phyloP scores from a whole-genome alignment of 257 asterid species.

The Lavandula angustifolia region DNA sequence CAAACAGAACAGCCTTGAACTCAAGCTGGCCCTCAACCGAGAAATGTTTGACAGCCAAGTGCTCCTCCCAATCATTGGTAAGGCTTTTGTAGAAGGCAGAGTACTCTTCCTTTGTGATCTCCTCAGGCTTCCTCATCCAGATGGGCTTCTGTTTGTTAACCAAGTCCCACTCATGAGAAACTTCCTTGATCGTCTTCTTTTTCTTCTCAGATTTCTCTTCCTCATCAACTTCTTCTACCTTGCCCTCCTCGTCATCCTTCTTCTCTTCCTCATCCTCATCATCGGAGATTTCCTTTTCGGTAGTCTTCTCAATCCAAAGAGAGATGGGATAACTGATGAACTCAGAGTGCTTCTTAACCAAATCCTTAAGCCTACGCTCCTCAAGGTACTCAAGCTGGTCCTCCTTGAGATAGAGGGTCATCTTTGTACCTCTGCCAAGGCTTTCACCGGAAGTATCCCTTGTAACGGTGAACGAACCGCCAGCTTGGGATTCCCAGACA shows the following conservation, averaged over 20 bases:
- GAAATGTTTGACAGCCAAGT: constrained; percentile 65
- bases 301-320: constrained; percentile 62
- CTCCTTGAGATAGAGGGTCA: constrained; percentile 56
- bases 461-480: constrained; percentile 67
- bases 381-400: constrained; percentile 74
- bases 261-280: constrained; percentile 75
- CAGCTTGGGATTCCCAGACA: constrained; percentile 77
- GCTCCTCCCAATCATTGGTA: constrained; percentile 71
- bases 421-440: constrained; percentile 66
- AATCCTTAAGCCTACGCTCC: constrained; percentile 66
- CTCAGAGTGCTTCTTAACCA: constrained; percentile 69
- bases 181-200: constrained; percentile 64
- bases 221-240: constrained; percentile 66
- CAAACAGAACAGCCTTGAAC: constrained; percentile 63
- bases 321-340: constrained; percentile 71
- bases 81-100: constrained; percentile 72
- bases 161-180: constrained; percentile 61
- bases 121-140: constrained; percentile 75
- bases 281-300: constrained; percentile 64
- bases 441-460: constrained; percentile 55
- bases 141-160: constrained; percentile 70
- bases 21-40: constrained; percentile 73
- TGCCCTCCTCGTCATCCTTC: constrained; percentile 67
- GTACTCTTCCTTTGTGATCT: constrained; percentile 65
- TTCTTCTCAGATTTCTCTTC: constrained; percentile 63